A percentile compares a stretch with the other conserved stretches of the same genome.
Conservation (phyloP, 1,139 yeast genomes). For the Pneumocystis sp. region DNA sequence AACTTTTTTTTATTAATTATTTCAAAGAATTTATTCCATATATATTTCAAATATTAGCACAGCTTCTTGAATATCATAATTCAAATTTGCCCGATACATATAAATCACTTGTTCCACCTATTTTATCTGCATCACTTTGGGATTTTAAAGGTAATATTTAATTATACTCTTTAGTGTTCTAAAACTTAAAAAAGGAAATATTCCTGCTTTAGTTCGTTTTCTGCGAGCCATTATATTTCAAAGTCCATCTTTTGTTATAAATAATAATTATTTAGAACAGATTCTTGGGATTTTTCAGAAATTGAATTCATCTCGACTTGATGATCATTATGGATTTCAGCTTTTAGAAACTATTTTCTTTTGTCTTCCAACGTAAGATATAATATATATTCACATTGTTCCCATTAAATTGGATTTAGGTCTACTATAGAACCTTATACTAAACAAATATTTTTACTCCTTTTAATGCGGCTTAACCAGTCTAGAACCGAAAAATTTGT, state of each 20-base stretch:
- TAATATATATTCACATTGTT: not conserved
- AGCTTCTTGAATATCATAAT: constrained; percentile 52
- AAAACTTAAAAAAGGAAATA: constrained; percentile 28
- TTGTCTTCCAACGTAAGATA: constrained; percentile 34
- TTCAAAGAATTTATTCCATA: constrained; percentile 70
- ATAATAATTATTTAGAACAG: constrained; percentile 38
- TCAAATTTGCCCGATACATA: constrained; percentile 45
- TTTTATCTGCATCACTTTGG: constrained; percentile 83
- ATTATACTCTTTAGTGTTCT: not conserved
- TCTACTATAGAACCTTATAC: constrained; percentile 37
- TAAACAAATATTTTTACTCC: constrained; percentile 57
- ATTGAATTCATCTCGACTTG: constrained; percentile 65
- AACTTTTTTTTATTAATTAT: not conserved
- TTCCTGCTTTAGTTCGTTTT: constrained; percentile 80
- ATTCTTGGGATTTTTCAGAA: constrained; percentile 94
- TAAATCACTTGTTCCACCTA: constrained; percentile 56
- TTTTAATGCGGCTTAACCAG: constrained; percentile 65
- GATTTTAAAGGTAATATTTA: constrained; percentile 49
- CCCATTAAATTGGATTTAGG: not conserved
- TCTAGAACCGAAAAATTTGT: constrained; percentile 73
- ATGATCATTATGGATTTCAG: constrained; percentile 75
- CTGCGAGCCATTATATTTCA: constrained; percentile 55
- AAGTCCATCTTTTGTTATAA: constrained; percentile 34
- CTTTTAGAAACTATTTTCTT: constrained; percentile 55
- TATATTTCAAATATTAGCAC: constrained; percentile 75